A percentile compares a stretch with the other conserved stretches of the same genome.
These are phyloP conservation scores for Porcisia deanei DNA, from an alignment of 208 protist genomes.

Conservation along the genomic window DNA sequence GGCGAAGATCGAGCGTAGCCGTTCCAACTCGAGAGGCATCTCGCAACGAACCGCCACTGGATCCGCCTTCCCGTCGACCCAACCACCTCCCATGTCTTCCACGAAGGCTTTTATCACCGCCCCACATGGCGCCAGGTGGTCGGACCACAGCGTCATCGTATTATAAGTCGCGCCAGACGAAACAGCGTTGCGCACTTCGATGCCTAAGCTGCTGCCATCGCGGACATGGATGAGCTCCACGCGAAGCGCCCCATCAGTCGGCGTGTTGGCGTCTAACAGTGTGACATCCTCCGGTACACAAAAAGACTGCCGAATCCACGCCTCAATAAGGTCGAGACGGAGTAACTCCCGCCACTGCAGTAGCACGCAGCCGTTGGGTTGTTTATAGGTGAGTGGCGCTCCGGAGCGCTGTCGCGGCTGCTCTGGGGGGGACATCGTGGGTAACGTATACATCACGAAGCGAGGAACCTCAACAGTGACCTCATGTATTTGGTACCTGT, in stretches of 20 bases:
- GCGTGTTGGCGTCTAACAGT: conserved; percentile 34
- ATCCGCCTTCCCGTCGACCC: conserved; percentile 26
- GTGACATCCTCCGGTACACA: conserved; percentile 24
- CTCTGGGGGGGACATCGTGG: conserved; percentile 8
- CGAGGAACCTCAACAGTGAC: conserved; percentile 69
- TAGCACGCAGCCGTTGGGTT: conserved; percentile 41
- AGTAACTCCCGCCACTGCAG: conserved; percentile 56
- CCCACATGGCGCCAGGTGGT: conserved; percentile 85
- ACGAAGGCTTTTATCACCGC: conserved; percentile 87
- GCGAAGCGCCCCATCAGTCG: conserved; percentile 29
- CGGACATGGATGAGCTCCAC: conserved; percentile 70
- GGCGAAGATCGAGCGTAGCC: conserved; percentile 58
- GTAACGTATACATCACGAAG: conserved; percentile 84
- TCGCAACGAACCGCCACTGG: conserved; percentile 49
- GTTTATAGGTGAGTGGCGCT: conserved; percentile 9
- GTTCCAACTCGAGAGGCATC: conserved; percentile 78
- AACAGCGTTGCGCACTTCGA: conserved; percentile 42
- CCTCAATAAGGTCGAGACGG: conserved; percentile 32
- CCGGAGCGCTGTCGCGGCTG: conserved; percentile 8
- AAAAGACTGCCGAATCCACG: conserved; percentile 63
- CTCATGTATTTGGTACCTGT: conserved; percentile 88
- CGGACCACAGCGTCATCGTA: conserved; percentile 56
- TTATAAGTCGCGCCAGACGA: conserved; percentile 13
- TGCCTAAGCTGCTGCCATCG: conserved; percentile 47
- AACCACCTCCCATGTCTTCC: conserved; percentile 35